Evolutionary conservation across 2,329 filamentous ascomycete species (phyloP).

Genomic region (Aspergillus pseudoglaucus): DNA sequence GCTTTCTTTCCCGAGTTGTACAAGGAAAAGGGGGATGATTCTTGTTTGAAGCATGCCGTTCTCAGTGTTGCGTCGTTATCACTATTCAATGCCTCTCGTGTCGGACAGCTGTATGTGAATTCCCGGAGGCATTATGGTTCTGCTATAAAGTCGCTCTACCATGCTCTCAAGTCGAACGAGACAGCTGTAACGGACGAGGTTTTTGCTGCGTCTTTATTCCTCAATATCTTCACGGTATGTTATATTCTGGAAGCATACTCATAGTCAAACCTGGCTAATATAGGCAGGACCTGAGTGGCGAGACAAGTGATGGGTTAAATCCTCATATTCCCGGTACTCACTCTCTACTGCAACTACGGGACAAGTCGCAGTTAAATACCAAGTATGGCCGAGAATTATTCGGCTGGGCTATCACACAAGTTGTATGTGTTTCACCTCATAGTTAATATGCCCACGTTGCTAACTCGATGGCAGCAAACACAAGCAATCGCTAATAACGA

Average conservation of each 20-base stretch:
- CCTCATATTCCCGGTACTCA: not conserved
- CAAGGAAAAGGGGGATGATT: not conserved
- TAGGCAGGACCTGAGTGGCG: not conserved
- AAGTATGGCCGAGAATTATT: not conserved
- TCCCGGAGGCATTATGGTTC: not conserved
- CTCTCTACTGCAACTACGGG: not conserved
- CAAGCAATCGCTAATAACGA: not conserved
- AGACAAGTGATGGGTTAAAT: not conserved
- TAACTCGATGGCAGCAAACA: not conserved
- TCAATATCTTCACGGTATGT: not conserved
- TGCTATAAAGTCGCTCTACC: not conserved
- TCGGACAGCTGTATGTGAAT: not conserved
- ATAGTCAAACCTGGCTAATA: not conserved
- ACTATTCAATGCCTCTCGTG: not conserved
- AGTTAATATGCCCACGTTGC: not conserved
- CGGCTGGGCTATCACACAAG: not conserved
- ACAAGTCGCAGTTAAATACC: not conserved
- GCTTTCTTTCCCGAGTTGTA: not conserved
- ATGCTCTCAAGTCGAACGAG: not conserved
- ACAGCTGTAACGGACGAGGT: not conserved
- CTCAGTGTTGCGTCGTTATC: not conserved
- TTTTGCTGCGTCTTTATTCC: not conserved
- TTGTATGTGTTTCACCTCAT: not conserved
- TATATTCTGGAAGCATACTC: not conserved
- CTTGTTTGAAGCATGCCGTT: not conserved